Evolutionary conservation across 768 basidiomycete species (phyloP), one percentile per base, ranked within the genome.

Genomic region (Boletus reticulatus): DNA sequence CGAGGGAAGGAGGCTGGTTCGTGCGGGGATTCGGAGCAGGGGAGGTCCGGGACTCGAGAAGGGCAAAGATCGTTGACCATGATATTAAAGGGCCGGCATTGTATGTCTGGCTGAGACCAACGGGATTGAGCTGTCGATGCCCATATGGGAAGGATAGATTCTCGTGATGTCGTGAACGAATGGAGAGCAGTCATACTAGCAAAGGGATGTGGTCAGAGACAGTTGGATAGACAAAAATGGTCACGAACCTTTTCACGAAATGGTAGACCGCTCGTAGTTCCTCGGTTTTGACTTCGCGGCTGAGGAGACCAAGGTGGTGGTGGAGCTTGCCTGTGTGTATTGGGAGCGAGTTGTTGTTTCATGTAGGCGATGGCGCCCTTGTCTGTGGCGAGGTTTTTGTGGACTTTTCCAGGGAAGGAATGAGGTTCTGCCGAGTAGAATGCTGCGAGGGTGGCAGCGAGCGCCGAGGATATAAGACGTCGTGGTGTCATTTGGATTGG

Each of bases 121-220:
- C 85, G 82, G 8, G 84, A 77, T 57, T 72, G 71, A 0, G 87
- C 79, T 3, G 84, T 73, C 4, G 79, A 78, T 8, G 93, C 89
- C 87, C 95, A 98, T n/a, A 98, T 74, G 0, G 88, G 85, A 4
- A 96, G 78, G 13, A 98, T 79, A 0, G 94, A 91, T 73, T 98
- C 96, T 16, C 94, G 88, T 12, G 95, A 92, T 0, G 88, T 90
- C 13, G 80, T 71, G 72, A 93, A 98, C 0, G 94, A 88, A 65
- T 95, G 94, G 0, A 91, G 77, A 9, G 93, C 86, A n/a, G 90
- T 92, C 81, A 99, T 84, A 69, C 96, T 98, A 16, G 31, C 9
- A 22, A 66, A 14, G 31, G 39, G 41, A 56, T 2, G 24, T 20
- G 19, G n/a, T 64, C 32, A 59, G 58, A 3, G 43, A 60, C 4